Conservation (phyloP, 2,329 filamentous ascomycete genomes). For the Fusarium succisae region DNA sequence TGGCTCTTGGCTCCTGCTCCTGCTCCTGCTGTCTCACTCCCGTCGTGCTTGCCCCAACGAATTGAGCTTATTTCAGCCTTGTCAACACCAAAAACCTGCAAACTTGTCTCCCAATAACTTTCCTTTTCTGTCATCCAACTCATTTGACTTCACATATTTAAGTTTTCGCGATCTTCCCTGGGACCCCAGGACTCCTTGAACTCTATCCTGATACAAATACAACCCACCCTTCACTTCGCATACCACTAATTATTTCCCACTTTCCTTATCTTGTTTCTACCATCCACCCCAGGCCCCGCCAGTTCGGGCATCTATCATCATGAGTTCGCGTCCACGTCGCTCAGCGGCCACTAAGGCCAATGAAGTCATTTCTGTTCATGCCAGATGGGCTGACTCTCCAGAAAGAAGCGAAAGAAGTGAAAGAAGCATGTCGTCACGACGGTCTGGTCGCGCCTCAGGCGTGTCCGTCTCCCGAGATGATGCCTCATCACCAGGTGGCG, state of each 20-base stretch:
- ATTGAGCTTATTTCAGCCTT: conserved; percentile 42
- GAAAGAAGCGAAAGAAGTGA: conserved; percentile 50
- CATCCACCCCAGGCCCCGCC: conserved; percentile 15
- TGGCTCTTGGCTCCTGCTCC: neutral
- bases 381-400: conserved; percentile 53
- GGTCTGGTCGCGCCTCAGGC: conserved; percentile 58
- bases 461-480: conserved; percentile 56
- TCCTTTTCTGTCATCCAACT: conserved; percentile 3
- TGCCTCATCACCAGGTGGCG: conserved; percentile 57
- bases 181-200: neutral
- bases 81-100: conserved; percentile 19
- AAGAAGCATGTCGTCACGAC: conserved; percentile 61
- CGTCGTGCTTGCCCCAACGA: conserved; percentile 6
- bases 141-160: neutral
- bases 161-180: neutral
- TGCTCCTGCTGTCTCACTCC: conserved; percentile 5
- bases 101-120: conserved; percentile 2
- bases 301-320: conserved; percentile 44
- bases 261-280: neutral
- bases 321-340: conserved; percentile 60
- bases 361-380: conserved; percentile 54
- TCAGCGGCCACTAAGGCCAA: conserved; percentile 55
- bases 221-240: conserved; percentile 1
- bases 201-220: neutral
- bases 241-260: neutral